These are phyloP conservation scores for Cystobasidium onofrii DNA, from an alignment of 768 basidiomycete genomes.

Conservation along the genomic window DNA sequence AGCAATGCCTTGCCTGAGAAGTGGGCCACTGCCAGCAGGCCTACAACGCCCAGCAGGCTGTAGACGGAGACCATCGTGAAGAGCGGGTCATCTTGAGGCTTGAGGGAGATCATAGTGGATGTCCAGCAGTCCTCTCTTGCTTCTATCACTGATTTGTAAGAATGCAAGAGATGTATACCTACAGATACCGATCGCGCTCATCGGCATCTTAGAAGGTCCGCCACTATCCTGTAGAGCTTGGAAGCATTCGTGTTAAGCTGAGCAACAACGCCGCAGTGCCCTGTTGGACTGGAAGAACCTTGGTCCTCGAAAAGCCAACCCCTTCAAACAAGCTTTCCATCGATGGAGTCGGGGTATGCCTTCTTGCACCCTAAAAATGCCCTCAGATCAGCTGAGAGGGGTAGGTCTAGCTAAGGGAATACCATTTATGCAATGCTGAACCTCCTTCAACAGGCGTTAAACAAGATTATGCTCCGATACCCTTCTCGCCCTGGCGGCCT, in stretches of 20 bases:
- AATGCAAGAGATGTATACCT: not conserved
- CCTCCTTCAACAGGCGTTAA: not conserved
- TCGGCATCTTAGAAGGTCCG: too few relatives aligned
- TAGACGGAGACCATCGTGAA: slow-evolving; percentile 10
- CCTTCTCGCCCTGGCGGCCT: slow-evolving; percentile 33
- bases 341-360: slow-evolving; percentile 12
- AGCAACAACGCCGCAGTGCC: too few relatives aligned
- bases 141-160: not conserved
- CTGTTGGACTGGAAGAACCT: too few relatives aligned
- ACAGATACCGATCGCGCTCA: too few relatives aligned
- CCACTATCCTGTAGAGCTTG: too few relatives aligned
- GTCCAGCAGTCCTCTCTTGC: not conserved
- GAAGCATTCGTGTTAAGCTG: too few relatives aligned
- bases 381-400: not conserved
- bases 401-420: too few relatives aligned
- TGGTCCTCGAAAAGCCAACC: too few relatives aligned
- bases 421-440: not conserved
- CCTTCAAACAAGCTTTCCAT: not conserved
- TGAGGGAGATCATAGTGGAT: not conserved
- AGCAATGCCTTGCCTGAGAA: slow-evolving; percentile 10
- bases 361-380: slow-evolving; percentile 22
- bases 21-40: slow-evolving; percentile 10
- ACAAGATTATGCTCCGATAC: slow-evolving; percentile 11
- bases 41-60: slow-evolving; percentile 20
- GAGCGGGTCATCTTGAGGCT: slow-evolving; percentile 13